Percentiles rank a stretch among this genome's conserved stretches.
Conservation (phyloP, 768 basidiomycete genomes). For the Roridomyces roridus region DNA sequence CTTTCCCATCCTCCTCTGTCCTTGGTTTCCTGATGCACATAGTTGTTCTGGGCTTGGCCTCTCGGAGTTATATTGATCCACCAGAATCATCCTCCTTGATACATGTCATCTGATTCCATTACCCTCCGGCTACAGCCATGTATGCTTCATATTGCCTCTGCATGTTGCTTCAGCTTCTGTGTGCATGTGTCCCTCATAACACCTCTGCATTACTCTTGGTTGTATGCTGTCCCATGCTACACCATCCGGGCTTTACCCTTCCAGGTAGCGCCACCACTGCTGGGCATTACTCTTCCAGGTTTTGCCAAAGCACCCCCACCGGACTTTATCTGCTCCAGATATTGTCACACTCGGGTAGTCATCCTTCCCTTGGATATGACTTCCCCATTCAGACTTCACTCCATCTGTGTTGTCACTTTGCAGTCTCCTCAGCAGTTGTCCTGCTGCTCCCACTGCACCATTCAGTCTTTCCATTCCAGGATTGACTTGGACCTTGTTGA, state of each 20-base stretch:
- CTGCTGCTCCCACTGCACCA: too few relatives aligned
- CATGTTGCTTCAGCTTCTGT: slow-evolving; percentile 7
- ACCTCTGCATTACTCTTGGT: slow-evolving; percentile 10
- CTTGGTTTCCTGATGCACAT: slow-evolving; percentile 4
- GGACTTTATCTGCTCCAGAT: not conserved
- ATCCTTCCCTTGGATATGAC: too few relatives aligned
- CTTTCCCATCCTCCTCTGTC: not conserved
- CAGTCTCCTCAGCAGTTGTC: too few relatives aligned
- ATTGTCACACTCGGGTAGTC: slow-evolving; percentile 10
- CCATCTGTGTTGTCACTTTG: too few relatives aligned
- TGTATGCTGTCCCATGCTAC: slow-evolving; percentile 3
- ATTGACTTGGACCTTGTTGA: too few relatives aligned
- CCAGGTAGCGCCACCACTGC: not conserved
- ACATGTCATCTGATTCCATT: slow-evolving; percentile 12
- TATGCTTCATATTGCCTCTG: slow-evolving; percentile 14
- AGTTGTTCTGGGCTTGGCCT: slow-evolving; percentile 5
- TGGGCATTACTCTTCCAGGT: not conserved
- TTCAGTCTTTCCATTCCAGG: too few relatives aligned
- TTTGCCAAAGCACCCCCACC: not conserved
- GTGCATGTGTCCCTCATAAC: slow-evolving; percentile 1
- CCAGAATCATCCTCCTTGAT: slow-evolving; percentile 13
- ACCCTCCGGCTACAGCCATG: slow-evolving; percentile 3
- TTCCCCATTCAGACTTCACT: too few relatives aligned
- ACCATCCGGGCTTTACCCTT: not conserved
- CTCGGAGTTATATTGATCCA: slow-evolving; percentile 11